Evolutionary conservation across 1,139 yeast species (phyloP).

Genomic region (Debaryomyces robertsiae): DNA sequence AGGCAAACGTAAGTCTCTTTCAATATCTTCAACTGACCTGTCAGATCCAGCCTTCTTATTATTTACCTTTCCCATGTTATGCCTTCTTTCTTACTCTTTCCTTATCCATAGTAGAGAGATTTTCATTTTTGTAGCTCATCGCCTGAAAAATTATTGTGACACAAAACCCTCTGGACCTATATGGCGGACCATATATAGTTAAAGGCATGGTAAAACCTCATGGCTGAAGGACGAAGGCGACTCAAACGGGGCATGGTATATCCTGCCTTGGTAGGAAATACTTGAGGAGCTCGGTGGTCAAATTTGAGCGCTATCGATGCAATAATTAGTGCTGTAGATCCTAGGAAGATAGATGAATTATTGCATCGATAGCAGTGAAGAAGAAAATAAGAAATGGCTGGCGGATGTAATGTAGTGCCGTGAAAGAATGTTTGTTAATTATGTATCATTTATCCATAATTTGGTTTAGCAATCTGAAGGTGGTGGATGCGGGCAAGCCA

Average conservation of each 20-base stretch:
- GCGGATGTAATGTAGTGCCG: too few species aligned
- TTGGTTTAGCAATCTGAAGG: constrained; percentile 41
- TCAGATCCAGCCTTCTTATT: constrained; percentile 17
- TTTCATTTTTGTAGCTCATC: constrained; percentile 8
- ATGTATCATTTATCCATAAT: background rate
- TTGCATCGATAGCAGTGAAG: too few species aligned
- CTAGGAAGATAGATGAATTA: too few species aligned
- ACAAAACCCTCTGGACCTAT: constrained; percentile 5
- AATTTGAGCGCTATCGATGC: too few species aligned
- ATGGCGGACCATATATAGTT: constrained; percentile 1
- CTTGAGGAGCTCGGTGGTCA: too few species aligned
- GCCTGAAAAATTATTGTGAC: constrained; percentile 6
- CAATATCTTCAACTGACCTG: constrained; percentile 28
- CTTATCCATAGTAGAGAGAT: too few species aligned
- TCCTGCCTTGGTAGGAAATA: too few species aligned
- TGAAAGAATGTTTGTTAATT: too few species aligned
- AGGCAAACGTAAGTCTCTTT: constrained; percentile 35
- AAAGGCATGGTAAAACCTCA: background rate
- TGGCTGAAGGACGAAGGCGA: too few species aligned
- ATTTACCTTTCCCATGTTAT: constrained; percentile 12
- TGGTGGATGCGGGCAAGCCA: constrained; percentile 74
- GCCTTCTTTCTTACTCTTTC: constrained; percentile 1
- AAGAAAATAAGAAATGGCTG: too few species aligned
- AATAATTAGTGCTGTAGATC: too few species aligned
- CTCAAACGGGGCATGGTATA: too few species aligned